Evolutionary conservation across 257 asterid genomes (phyloP).

Genomic region (Jaltomata sinuosa): DNA sequence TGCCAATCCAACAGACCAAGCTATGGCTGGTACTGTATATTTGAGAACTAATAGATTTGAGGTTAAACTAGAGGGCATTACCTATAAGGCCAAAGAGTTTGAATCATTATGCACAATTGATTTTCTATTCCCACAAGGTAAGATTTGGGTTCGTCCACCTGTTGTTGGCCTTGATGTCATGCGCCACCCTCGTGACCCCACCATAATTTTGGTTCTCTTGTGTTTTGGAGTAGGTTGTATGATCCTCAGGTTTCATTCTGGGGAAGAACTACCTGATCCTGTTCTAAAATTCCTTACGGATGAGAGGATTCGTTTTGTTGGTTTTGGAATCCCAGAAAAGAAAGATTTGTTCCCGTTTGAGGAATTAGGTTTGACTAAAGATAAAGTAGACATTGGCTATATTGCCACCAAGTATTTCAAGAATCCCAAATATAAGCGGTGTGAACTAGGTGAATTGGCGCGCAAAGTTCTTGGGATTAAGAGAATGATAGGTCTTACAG

Average conservation of each 20-base stretch:
- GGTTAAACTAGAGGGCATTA: slow-evolving; percentile 79
- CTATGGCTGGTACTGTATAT: slow-evolving; percentile 77
- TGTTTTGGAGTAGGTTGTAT: slow-evolving; percentile 79
- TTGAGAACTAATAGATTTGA: slow-evolving; percentile 66
- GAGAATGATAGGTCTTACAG: slow-evolving; percentile 65
- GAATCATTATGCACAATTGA: slow-evolving; percentile 55
- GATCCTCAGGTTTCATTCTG: slow-evolving; percentile 45
- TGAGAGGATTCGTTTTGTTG: slow-evolving; percentile 64
- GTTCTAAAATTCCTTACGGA: slow-evolving; percentile 51
- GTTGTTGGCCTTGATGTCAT: slow-evolving; percentile 79
- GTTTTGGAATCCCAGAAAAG: slow-evolving; percentile 81
- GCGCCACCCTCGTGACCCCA: slow-evolving; percentile 75
- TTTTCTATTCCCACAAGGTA: slow-evolving; percentile 71
- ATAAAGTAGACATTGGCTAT: slow-evolving; percentile 51
- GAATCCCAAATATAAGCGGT: slow-evolving; percentile 44
- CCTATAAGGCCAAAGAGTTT: slow-evolving; percentile 68
- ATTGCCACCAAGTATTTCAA: slow-evolving; percentile 52
- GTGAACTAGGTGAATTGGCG: slow-evolving; percentile 54
- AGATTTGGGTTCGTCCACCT: slow-evolving; percentile 54
- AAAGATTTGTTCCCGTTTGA: slow-evolving; percentile 52
- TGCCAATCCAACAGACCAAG: neutral
- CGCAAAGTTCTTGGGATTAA: slow-evolving; percentile 59
- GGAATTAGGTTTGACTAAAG: slow-evolving; percentile 41
- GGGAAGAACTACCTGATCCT: slow-evolving; percentile 38
- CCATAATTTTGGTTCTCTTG: slow-evolving; percentile 39